Base-by-base conservation (phyloP, 192 early-diverging fungal genomes). In the Mortierella alpina region DNA sequence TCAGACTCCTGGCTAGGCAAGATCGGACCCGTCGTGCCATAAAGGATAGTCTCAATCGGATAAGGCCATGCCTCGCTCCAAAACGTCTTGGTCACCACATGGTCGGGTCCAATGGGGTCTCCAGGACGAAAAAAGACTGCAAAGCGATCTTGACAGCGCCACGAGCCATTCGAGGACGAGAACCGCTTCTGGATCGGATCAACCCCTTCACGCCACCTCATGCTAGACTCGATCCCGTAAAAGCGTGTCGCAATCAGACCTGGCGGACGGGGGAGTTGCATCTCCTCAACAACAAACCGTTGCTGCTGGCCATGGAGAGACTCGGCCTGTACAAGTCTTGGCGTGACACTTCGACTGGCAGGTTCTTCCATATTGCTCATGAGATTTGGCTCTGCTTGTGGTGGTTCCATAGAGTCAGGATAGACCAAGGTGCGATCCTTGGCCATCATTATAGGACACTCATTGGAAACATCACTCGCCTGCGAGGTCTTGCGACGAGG, bases 61-160 rank as follows among this genome's bases (percentile, higher is more conserved):
- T 80, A 80, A 17, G 77, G 77, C 77, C 77, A 80, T 20, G 77
- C 77, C 54, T 80, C 77, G 54, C 77, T 80, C 77, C 77, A 80
- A 59, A 80, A 80, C 14, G 77, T 80, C 54, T 80, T 80, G 44
- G 70, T 80, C 46, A 80, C 77, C 1, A 80, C 70, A 22, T 72
- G 77, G 40, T 80, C 77, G 12, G 77, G 70, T 10, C 77, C 77
- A 18, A 80, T 72, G 12, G 68, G 70, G 22, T 80, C 77, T 0
- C 77, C 77, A 56, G 77, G 77, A 15, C 77, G 59, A 48, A 80
- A 80, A 68, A 80, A 80, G 23, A 72, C 46, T 5, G 77, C 77
- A 49, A 80, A 80, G 5, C 77, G 77, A 44, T 80, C 77, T 68
- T 80, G 77, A 55, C 77, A 80, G 17, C 77, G 69, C 77, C 77